Percentiles rank a stretch among this genome's conserved stretches.
These are phyloP conservation scores for Phlebopus sp. DNA, from an alignment of 1,284 basidiomycete species.

Conservation along the genomic window DNA sequence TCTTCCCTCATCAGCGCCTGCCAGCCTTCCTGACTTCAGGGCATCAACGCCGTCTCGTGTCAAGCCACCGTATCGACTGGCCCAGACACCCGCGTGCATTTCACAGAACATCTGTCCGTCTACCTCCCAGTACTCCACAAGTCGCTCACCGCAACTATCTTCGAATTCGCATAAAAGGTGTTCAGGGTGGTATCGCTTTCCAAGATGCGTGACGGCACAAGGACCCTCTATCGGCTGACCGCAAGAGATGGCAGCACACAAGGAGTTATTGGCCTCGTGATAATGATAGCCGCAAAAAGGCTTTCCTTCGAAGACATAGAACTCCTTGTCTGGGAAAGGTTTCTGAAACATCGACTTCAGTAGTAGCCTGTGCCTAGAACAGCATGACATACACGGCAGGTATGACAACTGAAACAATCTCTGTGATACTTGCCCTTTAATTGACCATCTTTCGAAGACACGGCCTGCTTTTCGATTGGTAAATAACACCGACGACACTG, in stretches of 20 bases:
- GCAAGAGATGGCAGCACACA: conserved; percentile 77
- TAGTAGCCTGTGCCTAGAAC: conserved; percentile 3
- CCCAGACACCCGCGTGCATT: conserved; percentile 51
- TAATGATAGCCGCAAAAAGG: conserved; percentile 89
- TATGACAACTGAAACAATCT: conserved; percentile 83
- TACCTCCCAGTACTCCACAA: conserved; percentile 85
- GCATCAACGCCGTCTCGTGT: conserved; percentile 13
- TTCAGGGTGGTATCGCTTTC: conserved; percentile 80
- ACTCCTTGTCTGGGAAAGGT: conserved; percentile 85
- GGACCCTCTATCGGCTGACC: conserved; percentile 87
- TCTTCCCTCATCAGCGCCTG: conserved; percentile 38
- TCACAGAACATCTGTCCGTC: conserved; percentile 82
- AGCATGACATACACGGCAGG: conserved; percentile 59
- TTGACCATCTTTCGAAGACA: conserved; percentile 88
- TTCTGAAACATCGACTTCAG: conserved; percentile 42
- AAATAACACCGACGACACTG: conserved; percentile 82
- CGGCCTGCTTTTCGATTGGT: conserved; percentile 85
- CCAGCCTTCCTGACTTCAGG: conserved; percentile 26
- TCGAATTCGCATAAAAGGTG: conserved; percentile 72
- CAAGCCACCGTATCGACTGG: conserved; percentile 15
- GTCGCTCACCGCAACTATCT: conserved; percentile 54
- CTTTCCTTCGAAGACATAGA: conserved; percentile 85
- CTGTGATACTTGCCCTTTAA: conserved; percentile 91
- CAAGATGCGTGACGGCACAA: conserved; percentile 78
- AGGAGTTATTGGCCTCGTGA: conserved; percentile 82